phyloP scores from a whole-genome alignment of 306 rosid species.

The Oxytropis ochrocephala region DNA sequence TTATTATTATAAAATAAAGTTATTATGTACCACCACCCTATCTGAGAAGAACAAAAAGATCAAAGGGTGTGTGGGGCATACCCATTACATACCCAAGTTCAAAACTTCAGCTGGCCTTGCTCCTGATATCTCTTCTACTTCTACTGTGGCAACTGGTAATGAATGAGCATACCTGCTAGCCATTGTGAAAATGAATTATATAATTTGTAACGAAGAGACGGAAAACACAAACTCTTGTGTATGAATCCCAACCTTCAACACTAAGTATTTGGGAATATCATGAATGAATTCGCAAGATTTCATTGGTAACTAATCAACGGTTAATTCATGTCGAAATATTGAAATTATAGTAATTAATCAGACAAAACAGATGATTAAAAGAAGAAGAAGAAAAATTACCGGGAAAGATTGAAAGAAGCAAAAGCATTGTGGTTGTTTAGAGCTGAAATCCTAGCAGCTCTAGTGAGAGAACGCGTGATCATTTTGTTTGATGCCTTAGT shows the following conservation, averaged over 20 bases:
- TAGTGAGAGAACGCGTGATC: conserved; percentile 31
- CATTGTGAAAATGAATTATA: neutral
- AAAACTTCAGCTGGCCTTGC: conserved; percentile 82
- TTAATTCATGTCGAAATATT: neutral
- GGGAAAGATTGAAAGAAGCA: conserved; percentile 24
- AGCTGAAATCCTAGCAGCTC: conserved; percentile 21
- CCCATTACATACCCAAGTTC: conserved; percentile 73
- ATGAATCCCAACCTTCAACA: too few relatives aligned
- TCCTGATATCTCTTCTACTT: conserved; percentile 74
- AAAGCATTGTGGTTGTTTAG: conserved; percentile 10
- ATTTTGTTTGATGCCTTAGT: neutral
- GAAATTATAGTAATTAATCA: too few relatives aligned
- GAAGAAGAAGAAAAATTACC: conserved; percentile 20
- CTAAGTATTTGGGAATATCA: too few relatives aligned
- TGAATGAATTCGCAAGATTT: neutral
- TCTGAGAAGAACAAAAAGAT: neutral
- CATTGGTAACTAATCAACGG: neutral
- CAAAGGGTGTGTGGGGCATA: neutral
- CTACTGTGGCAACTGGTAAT: conserved; percentile 58
- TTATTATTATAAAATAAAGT: neutral
- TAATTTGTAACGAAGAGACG: neutral
- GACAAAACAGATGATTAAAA: neutral
- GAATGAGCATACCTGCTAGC: conserved; percentile 55
- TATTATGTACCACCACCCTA: neutral
- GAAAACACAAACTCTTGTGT: neutral